Percentiles rank a stretch among this genome's conserved stretches.
These are phyloP conservation scores for Hypholoma fasciculare DNA, from an alignment of 768 basidiomycete genomes.

Conservation along the genomic window DNA sequence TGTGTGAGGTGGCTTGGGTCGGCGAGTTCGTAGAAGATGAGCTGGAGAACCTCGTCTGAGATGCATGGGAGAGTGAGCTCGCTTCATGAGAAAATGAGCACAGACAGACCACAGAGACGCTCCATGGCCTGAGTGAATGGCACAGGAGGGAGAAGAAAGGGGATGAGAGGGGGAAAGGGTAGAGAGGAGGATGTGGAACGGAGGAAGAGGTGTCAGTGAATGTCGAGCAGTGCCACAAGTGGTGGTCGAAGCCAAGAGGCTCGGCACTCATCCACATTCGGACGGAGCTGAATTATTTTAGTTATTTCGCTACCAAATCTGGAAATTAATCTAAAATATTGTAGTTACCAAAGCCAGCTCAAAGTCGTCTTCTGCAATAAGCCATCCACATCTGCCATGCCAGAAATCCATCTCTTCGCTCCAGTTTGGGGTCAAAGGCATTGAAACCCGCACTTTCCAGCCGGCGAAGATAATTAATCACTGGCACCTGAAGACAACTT, in stretches of 20 bases:
- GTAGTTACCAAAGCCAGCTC: slow-evolving; percentile 17
- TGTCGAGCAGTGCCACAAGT: slow-evolving; percentile 18
- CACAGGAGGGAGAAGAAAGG: slow-evolving; percentile 8
- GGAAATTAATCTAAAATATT: slow-evolving; percentile 27
- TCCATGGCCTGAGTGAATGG: slow-evolving; percentile 43
- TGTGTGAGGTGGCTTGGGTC: slow-evolving; percentile 63
- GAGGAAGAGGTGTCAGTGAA: slow-evolving; percentile 18
- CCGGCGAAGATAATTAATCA: slow-evolving; percentile 58
- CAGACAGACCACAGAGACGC: slow-evolving; percentile 62
- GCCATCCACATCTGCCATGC: slow-evolving; percentile 66
- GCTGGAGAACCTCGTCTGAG: slow-evolving; percentile 65
- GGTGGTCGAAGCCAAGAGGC: slow-evolving; percentile 29
- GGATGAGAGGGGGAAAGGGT: slow-evolving; percentile 10
- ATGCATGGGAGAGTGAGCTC: slow-evolving; percentile 13
- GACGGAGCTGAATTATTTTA: slow-evolving; percentile 50
- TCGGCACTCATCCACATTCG: slow-evolving; percentile 31
- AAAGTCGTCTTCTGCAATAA: slow-evolving; percentile 41
- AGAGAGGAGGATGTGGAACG: slow-evolving; percentile 9
- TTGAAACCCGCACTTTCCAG: slow-evolving; percentile 74
- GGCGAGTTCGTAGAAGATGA: slow-evolving; percentile 71
- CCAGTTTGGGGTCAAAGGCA: slow-evolving; percentile 64
- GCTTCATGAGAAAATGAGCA: slow-evolving; percentile 11
- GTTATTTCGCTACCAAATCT: slow-evolving; percentile 35
- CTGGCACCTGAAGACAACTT: slow-evolving; percentile 54
- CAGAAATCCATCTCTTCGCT: slow-evolving; percentile 72